A percentile compares a stretch with the other conserved stretches of the same genome.
These are phyloP conservation scores for Pseudogymnoascus sp. DNA, from an alignment of 2,329 filamentous ascomycete species.

Conservation along the genomic window DNA sequence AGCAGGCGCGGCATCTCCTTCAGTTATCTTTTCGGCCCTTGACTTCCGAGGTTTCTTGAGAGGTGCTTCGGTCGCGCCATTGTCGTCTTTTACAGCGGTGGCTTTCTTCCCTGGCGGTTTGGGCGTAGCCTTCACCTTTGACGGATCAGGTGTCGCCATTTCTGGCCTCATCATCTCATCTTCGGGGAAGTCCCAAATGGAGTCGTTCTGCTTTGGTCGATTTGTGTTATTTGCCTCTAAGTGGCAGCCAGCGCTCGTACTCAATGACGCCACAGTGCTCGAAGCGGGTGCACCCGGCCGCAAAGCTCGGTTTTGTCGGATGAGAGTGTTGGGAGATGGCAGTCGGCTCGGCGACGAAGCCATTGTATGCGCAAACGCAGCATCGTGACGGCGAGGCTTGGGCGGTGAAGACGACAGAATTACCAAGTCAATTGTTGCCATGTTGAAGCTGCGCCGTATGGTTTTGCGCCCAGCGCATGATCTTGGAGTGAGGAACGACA, in stretches of 20 bases:
- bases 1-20: background rate
- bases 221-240: constrained; percentile 15
- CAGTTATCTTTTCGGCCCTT: constrained; percentile 20
- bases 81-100: background rate
- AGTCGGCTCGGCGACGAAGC: constrained; percentile 39
- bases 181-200: constrained; percentile 14
- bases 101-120: constrained; percentile 21
- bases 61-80: background rate
- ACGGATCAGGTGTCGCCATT: constrained; percentile 16
- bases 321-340: background rate
- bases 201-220: constrained; percentile 1
- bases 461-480: constrained; percentile 21
- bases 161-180: background rate
- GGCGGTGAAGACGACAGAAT: constrained; percentile 35
- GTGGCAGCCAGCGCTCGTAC: constrained; percentile 35
- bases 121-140: constrained; percentile 21
- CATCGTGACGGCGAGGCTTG: constrained; percentile 9
- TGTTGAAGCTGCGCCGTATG: constrained; percentile 22
- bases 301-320: background rate
- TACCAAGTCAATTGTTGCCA: constrained; percentile 32
- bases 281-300: constrained; percentile 27
- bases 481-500: constrained; percentile 21
- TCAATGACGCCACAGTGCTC: constrained; percentile 29
- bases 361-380: constrained; percentile 10
- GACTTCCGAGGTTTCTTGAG: constrained; percentile 16